These are phyloP conservation scores for Fraxinus floribunda DNA, from an alignment of 305 asterid species.

Conservation along the genomic window DNA sequence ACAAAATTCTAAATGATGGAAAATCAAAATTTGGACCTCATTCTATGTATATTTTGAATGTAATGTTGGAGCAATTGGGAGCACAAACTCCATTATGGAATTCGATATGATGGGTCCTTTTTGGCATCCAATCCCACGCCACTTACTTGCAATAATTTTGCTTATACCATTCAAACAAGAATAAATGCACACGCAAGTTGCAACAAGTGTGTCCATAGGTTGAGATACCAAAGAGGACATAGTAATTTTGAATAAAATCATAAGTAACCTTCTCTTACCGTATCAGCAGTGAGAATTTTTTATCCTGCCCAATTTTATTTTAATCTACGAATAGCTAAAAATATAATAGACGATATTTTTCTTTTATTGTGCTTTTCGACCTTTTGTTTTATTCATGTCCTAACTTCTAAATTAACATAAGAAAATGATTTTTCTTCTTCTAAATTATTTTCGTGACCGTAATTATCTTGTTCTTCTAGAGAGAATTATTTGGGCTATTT, in stretches of 20 bases:
- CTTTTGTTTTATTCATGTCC: too few relatives aligned
- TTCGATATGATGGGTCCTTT: not conserved
- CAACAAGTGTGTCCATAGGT: constrained; percentile 12
- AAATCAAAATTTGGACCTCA: not conserved
- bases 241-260: not conserved
- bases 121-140: constrained; percentile 26
- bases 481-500: not conserved
- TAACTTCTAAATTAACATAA: not conserved
- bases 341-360: not conserved
- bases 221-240: not conserved
- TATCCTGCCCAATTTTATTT: too few relatives aligned
- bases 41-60: not conserved
- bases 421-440: not conserved
- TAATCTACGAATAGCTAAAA: too few relatives aligned
- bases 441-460: not conserved
- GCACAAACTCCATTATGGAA: not conserved
- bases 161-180: constrained; percentile 13
- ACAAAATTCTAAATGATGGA: not conserved
- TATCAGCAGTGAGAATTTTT: too few relatives aligned
- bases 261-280: too few relatives aligned
- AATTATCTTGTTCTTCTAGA: not conserved
- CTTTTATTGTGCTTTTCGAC: not conserved
- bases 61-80: not conserved
- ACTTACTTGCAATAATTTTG: constrained; percentile 14
- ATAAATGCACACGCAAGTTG: constrained; percentile 34